Percentiles rank a stretch among this genome's conserved stretches.
phyloP scores from a whole-genome alignment of 306 rosid species.

The Trichosanthes truncata region DNA sequence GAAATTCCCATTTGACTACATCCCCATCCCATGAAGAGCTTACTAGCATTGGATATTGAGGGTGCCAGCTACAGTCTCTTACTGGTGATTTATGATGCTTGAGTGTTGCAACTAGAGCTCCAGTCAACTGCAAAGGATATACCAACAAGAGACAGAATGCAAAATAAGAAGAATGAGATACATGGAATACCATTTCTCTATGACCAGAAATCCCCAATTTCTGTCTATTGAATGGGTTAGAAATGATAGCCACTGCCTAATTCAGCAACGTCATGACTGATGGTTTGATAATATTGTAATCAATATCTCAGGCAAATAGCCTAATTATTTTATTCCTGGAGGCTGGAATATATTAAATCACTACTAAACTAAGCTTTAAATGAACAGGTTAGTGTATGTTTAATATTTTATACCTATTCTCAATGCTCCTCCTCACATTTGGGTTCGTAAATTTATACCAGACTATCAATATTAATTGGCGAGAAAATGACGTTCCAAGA shows the following conservation, averaged over 20 bases:
- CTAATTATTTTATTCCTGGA: background rate
- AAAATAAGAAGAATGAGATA: background rate
- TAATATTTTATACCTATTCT: no score
- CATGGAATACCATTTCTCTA: background rate
- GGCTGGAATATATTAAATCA: no score
- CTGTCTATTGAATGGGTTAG: background rate
- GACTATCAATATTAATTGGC: background rate
- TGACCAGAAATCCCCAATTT: background rate
- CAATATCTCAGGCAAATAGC: background rate
- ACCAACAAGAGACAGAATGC: background rate
- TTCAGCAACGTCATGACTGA: no score
- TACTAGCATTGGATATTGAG: slow-evolving; percentile 57
- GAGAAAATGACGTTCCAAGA: background rate
- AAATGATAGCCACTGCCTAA: background rate
- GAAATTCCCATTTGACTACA: slow-evolving; percentile 73
- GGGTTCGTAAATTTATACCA: background rate
- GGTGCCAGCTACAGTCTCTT: slow-evolving; percentile 99
- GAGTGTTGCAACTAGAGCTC: slow-evolving; percentile 74
- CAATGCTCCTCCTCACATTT: background rate
- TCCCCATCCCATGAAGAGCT: slow-evolving; percentile 98
- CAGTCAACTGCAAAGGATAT: slow-evolving; percentile 45
- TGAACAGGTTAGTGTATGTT: background rate
- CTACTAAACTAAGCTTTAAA: no score
- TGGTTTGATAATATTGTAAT: no score
- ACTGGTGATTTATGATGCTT: slow-evolving; percentile 84